Evolutionary conservation across 305 asterid species (phyloP), one percentile per base, ranked within the genome.

Genomic region (Fraxinus floribunda): DNA sequence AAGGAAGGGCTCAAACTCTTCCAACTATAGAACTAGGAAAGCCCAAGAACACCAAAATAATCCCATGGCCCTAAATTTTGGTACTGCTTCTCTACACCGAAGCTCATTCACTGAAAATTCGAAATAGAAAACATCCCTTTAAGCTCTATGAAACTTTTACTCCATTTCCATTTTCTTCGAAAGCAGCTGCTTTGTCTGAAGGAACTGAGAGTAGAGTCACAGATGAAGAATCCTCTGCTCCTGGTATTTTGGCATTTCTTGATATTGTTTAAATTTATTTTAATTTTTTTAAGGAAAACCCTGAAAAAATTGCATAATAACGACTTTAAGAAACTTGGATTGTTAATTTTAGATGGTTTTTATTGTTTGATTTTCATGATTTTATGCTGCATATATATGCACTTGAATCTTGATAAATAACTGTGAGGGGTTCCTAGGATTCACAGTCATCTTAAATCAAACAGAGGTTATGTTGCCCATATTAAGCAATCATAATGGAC

Each of bases 61-160:
- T 77, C 74, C 79, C 81, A 94, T 94, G 98, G 97, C 98, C 64
- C 90, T 91, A 72, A 89, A 89, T 87, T 85, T 90, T 74, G 89
- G 88, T 78, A 73, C 90, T 57, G 85, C 89, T 76, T 85, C 91
- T 79, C 80, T 90, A 30, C 91, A 81, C 73, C 87, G 87, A 82
- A 76, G 76, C 83, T 24, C 80, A 73, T 74, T 80, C 90, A 10
- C 49, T 87, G 30, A 76, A 79, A 64, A 46, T 81, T 79, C 86
- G 83, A 32, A 89, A 83, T 83, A 89, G 84, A 9, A 94, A 85
- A 83, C 78, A 80, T 44, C 78, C 80, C 73, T 60, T 83, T 16
- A 91, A 84, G 85, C 76, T 79, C 72, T 75, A 74, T 41, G 86
- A 79, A 18, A 18, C 81, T 84, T 36, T 49, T 24, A 11, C 83